Evolutionary conservation across 2,329 filamentous ascomycete genomes (phyloP).

Genomic region (Drechslerella coelobrocha): DNA sequence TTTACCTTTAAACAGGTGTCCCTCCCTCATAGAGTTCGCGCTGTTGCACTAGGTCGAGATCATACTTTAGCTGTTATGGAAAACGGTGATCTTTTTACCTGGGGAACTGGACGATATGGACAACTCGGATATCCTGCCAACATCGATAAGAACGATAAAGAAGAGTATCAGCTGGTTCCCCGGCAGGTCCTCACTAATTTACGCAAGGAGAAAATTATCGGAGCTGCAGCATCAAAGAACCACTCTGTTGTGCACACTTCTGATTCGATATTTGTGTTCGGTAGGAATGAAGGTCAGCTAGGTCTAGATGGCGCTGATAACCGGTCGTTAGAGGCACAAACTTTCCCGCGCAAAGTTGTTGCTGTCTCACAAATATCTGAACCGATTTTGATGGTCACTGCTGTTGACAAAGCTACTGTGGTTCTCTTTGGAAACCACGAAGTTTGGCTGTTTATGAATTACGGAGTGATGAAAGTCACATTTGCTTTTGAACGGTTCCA

Average conservation of each 20-base stretch:
- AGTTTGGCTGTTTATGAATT: slow-evolving; percentile 93
- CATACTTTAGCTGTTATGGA: slow-evolving; percentile 85
- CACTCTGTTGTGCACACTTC: slow-evolving; percentile 90
- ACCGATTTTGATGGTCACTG: slow-evolving; percentile 78
- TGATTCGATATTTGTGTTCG: slow-evolving; percentile 86
- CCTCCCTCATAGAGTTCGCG: slow-evolving; percentile 67
- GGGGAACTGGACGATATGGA: slow-evolving; percentile 85
- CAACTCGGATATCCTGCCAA: slow-evolving; percentile 82
- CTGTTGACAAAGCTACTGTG: slow-evolving; percentile 87
- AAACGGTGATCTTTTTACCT: slow-evolving; percentile 90
- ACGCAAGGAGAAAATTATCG: slow-evolving; percentile 82
- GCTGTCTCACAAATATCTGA: slow-evolving; percentile 72
- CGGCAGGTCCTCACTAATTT: slow-evolving; percentile 89
- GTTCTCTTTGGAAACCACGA: slow-evolving; percentile 85
- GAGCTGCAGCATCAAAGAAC: slow-evolving; percentile 84
- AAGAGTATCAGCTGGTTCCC: slow-evolving; percentile 79
- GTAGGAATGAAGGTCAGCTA: slow-evolving; percentile 91
- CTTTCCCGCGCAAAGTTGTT: slow-evolving; percentile 82
- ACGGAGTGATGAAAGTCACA: slow-evolving; percentile 87
- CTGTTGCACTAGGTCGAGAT: slow-evolving; percentile 87
- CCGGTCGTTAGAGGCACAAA: slow-evolving; percentile 83
- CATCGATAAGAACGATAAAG: slow-evolving; percentile 73
- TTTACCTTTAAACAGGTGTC: slow-evolving; percentile 86
- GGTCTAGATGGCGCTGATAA: slow-evolving; percentile 92
- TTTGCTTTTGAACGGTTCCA: slow-evolving; percentile 76